Evolutionary conservation across 352 stramenopile species (phyloP), one percentile per base, ranked within the genome.

Genomic region (Phytophthora hibernalis): DNA sequence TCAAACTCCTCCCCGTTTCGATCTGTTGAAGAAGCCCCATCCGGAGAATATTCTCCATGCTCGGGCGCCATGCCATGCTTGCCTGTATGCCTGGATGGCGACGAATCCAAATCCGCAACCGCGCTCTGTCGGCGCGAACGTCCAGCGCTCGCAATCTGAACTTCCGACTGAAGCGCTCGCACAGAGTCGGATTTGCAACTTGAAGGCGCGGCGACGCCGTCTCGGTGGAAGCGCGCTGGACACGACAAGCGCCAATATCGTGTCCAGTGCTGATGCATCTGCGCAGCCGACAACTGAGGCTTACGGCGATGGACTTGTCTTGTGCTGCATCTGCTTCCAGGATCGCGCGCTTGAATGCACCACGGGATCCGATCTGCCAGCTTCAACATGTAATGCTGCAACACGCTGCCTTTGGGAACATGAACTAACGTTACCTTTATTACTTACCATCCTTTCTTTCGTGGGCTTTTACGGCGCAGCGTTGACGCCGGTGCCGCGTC

Each of bases 1-100:
- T 72, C 65, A 61, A 57, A 63, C 50, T 53, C 35, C 35, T 66
- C 58, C 8, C 16, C 37, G 16, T 12, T 4, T 22, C 30, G 43
- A 63, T 63, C 44, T 53, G 61, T 57, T 70, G 45, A 65, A 70
- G 45, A 65, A 70, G 63, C 16, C 64, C 50, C 64, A 68, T 72
- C 65, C 50, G 44, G 30, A 50, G 20, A 52, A 68, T 68, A 51
- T 31, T 35, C 58, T 53, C 58, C 38, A 44, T 30, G 35, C 47
- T 38, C 57, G 10, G 26, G 5, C 26, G 26, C 26, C 26, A 31
- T 31, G 26, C 2, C 5, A 1, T 7, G 26, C 30, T 3, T 33
- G n/a, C 16, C 13, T n/a, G 48, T 16, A 51, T n/a, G n/a, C n/a
- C n/a, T n/a, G n/a, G n/a, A n/a, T 10, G 24, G 12, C 15, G 26